Conservation (phyloP, 1,284 basidiomycete species). For the Meira miltonrushii region DNA sequence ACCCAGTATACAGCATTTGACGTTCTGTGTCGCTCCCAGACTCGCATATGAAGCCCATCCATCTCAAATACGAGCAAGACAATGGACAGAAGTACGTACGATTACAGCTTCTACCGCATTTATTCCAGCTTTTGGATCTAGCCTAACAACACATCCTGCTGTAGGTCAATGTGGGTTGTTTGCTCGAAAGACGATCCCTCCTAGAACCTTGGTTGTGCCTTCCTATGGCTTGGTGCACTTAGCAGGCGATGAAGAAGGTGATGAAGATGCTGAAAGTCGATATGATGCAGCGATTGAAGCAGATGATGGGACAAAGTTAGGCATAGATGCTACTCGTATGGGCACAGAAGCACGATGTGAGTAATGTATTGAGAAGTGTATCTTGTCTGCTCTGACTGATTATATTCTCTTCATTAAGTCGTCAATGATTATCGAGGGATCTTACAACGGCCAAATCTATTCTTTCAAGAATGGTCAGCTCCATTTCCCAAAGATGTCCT, state of each 20-base stretch:
- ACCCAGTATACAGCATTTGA: neutral
- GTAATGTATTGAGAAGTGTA: slow-evolving; percentile 7
- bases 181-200: slow-evolving; percentile 65
- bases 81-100: neutral
- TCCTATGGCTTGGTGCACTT: slow-evolving; percentile 81
- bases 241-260: slow-evolving; percentile 58
- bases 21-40: neutral
- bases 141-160: slow-evolving; percentile 64
- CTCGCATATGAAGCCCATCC: neutral
- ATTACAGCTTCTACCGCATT: slow-evolving; percentile 2
- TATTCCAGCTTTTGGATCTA: neutral
- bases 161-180: slow-evolving; percentile 76
- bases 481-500: slow-evolving; percentile 55
- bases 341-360: slow-evolving; percentile 67
- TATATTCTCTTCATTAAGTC: no score
- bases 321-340: slow-evolving; percentile 65
- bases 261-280: slow-evolving; percentile 59
- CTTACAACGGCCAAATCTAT: slow-evolving; percentile 26
- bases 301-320: slow-evolving; percentile 43
- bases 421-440: slow-evolving; percentile 46
- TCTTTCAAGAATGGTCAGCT: slow-evolving; percentile 46
- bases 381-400: no score
- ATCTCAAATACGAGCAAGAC: neutral
- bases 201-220: slow-evolving; percentile 67
- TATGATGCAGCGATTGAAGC: slow-evolving; percentile 64